Percentiles rank a stretch among this genome's conserved stretches.
Evolutionary conservation across 805 yeast genomes (phyloP).

Genomic region (Candida tallmaniae): DNA sequence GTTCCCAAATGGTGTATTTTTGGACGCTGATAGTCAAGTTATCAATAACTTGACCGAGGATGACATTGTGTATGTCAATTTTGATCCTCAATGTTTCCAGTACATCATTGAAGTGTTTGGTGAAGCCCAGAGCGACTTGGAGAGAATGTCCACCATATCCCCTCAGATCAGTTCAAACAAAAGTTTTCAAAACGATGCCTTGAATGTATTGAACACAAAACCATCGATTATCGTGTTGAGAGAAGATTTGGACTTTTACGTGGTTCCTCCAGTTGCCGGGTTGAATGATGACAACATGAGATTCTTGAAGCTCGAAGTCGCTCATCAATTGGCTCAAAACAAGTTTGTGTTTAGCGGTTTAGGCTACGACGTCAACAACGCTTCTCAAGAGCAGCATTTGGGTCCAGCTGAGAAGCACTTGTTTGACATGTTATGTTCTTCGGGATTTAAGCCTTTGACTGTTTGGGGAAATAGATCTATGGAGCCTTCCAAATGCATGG

Average conservation of each 20-base stretch:
- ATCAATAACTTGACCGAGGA: conserved; percentile 76
- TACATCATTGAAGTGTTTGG: conserved; percentile 74
- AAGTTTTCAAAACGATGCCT: conserved; percentile 20
- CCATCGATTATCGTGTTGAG: conserved; percentile 90
- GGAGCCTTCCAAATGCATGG: conserved; percentile 84
- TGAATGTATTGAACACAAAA: conserved; percentile 65
- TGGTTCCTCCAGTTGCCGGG: conserved; percentile 70
- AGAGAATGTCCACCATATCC: conserved; percentile 22
- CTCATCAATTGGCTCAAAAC: conserved; percentile 56
- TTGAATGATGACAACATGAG: conserved; percentile 56
- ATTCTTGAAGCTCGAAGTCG: conserved; percentile 67
- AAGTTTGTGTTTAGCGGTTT: conserved; percentile 74
- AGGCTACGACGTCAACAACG: conserved; percentile 43
- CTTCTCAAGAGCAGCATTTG: conserved; percentile 41
- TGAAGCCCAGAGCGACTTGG: conserved; percentile 59
- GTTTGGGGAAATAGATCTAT: conserved; percentile 87
- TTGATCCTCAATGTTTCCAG: conserved; percentile 80
- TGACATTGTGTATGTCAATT: conserved; percentile 77
- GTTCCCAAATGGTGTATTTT: conserved; percentile 86
- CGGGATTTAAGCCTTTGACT: conserved; percentile 68
- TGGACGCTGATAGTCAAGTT: conserved; percentile 71
- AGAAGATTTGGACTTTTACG: conserved; percentile 91
- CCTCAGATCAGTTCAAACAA: conserved; percentile 26
- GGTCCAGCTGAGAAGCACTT: conserved; percentile 94
- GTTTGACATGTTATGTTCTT: conserved; percentile 88